Evolutionary conservation across 2,329 filamentous ascomycete species (phyloP).

Genomic region (Scytalidium lignicola): DNA sequence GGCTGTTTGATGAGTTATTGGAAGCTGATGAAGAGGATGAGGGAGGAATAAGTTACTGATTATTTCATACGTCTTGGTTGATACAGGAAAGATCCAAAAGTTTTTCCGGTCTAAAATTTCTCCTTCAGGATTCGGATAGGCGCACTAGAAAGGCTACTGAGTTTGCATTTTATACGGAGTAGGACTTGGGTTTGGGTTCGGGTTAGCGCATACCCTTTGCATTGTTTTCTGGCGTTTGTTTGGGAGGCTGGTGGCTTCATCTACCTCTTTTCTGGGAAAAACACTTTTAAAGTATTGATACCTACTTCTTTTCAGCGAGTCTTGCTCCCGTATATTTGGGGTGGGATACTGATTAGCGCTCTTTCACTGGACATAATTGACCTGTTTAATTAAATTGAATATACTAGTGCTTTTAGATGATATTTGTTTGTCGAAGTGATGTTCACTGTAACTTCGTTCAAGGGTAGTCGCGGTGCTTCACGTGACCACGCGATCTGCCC

Average conservation of each 20-base stretch:
- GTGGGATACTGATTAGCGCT: not conserved
- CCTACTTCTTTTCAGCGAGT: not conserved
- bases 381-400: not conserved
- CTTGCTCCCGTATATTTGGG: not conserved
- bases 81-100: not conserved
- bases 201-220: conserved; percentile 18
- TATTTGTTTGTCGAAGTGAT: too few relatives aligned
- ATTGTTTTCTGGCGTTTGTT: conserved; percentile 13
- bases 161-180: conserved; percentile 3
- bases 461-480: not conserved
- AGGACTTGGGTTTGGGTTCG: conserved; percentile 4
- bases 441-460: too few relatives aligned
- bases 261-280: not conserved
- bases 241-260: conserved; percentile 4
- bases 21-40: conserved; percentile 17
- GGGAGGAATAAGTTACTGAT: conserved; percentile 22
- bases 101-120: not conserved
- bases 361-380: not conserved
- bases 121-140: not conserved
- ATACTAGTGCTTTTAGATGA: too few relatives aligned
- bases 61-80: not conserved
- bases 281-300: not conserved
- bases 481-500: not conserved
- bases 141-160: not conserved
- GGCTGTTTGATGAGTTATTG: conserved; percentile 2